Base-by-base conservation (phyloP, 352 stramenopile genomes). In the Pythium biforme region DNA sequence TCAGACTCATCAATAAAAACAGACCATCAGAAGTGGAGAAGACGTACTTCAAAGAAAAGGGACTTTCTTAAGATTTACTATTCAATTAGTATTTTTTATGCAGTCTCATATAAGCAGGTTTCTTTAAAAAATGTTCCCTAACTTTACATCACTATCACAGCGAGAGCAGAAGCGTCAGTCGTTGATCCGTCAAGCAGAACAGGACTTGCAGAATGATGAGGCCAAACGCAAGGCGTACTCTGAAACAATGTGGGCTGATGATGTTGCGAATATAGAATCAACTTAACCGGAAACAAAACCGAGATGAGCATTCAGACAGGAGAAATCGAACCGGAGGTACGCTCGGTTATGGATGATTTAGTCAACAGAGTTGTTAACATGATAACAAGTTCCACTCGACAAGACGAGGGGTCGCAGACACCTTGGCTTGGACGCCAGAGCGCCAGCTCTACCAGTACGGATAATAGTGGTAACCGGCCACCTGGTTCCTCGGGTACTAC, bases 231-330 rank as follows among this genome's bases (percentile, higher is more conserved):
- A 51, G 54, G 9, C 66, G 61, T 74, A 69, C 59, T 43, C 15
- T 57, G 45, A 59, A 10, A 22, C 62, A 23, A 25, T 56, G 14
- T 74, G 68, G 68, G 47, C 59, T 20, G 25, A 25, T 55, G 68
- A 74, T 63, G 31, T 58, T n/a, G 31, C 55, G 26, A 68, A 70
- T 59, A 69, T 48, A 26, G 20, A 64, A 53, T 69, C 51, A 45
- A 45, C 43, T n/a, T 62, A 53, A 7, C 29, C 7, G n/a, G 17
- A 11, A 9, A 10, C 19, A 20, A 5, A 7, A 19, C 3, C 22
- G 47, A 62, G 40, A 53, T n/a, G 23, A 17, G 22, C n/a, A 73
- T 43, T 59, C 59, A 73, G 45, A 73, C 59, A 33, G 59, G 60
- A 20, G 43, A 60, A 22, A 49, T 49, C n/a, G 17, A 48, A 19